These are phyloP conservation scores for Cyberlindnera samutprakarnensis DNA, from an alignment of 805 yeast genomes.

Conservation along the genomic window DNA sequence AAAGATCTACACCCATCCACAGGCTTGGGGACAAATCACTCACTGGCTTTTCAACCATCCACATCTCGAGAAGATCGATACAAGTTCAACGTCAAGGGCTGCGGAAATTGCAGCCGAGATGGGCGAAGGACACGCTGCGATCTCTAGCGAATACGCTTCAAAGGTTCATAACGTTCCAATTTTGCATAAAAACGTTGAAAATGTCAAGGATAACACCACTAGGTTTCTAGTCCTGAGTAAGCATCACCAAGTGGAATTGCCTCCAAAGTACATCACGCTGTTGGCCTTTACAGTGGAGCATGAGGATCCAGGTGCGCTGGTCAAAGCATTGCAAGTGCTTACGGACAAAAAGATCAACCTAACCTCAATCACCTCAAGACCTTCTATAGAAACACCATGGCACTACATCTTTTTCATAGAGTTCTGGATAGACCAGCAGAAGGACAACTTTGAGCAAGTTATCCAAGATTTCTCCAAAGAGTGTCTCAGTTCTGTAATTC, in stretches of 20 bases:
- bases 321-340: conserved; percentile 53
- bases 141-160: conserved; percentile 67
- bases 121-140: conserved; percentile 50
- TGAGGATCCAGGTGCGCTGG: conserved; percentile 69
- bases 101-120: conserved; percentile 51
- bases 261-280: conserved; percentile 34
- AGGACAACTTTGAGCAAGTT: conserved; percentile 27
- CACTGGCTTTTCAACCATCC: conserved; percentile 39
- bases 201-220: conserved; percentile 71
- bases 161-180: conserved; percentile 51
- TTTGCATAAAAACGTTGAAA: conserved; percentile 54
- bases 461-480: conserved; percentile 34
- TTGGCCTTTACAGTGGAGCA: conserved; percentile 58
- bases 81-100: conserved; percentile 78
- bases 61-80: conserved; percentile 47
- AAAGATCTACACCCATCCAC: conserved; percentile 85
- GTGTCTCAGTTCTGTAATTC: conserved; percentile 43
- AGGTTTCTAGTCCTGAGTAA: conserved; percentile 66
- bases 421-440: conserved; percentile 36
- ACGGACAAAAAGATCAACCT: conserved; percentile 51
- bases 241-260: conserved; percentile 8
- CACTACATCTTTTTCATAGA: conserved; percentile 79
- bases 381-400: conserved; percentile 64
- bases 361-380: conserved; percentile 71
- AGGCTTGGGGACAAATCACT: conserved; percentile 92